Base-by-base conservation (phyloP, 2,329 filamentous ascomycete genomes). In the Taxawa tesnikishii region DNA sequence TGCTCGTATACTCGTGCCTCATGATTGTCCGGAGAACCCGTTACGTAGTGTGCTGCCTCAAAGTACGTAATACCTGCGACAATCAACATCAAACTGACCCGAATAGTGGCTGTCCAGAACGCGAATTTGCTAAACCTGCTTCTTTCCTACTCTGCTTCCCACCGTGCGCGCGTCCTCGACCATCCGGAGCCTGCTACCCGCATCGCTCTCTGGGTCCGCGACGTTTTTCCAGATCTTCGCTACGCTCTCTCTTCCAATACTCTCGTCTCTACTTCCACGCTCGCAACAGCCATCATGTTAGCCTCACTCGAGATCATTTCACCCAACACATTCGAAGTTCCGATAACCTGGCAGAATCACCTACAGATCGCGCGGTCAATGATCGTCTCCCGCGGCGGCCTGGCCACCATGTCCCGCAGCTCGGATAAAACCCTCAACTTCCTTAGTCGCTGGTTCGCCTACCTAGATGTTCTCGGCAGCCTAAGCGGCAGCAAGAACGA, bases 201-300 rank as follows among this genome's bases (percentile, higher is more conserved):
- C 14, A 90, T 92, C 41, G 82, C 83, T 2, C 63, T 73, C 24
- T 90, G 80, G 78, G 81, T 90, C 15, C 69, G 79, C 47, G 73
- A 83, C 43, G 80, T 83, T n/a, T 79, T 82, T 39, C 80, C 80
- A 0, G 72, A 74, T 11, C 65, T 92, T 13, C 72, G 81, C 16
- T 58, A 70, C 38, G 75, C 80, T 1, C 63, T 90, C 2, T 37
- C 34, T 12, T 37, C 34, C 1, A 23, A 32, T 14, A 23, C 19
- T 9, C 70, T 73, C 25, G 74, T 84, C 8, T 78, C 79, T 1
- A 76, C 84, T 43, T 72, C 73, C 11, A 82, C 79, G 33, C 64
- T 92, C 3, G 82, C 83, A 1, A 83, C 82, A 0, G 79, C 83
- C 6, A 85, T 92, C 40, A 85, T 90, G 79, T 68, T 92, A 28